These are phyloP conservation scores for Chionographis japonica DNA, from an alignment of 106 monocot genomes.

Conservation along the genomic window DNA sequence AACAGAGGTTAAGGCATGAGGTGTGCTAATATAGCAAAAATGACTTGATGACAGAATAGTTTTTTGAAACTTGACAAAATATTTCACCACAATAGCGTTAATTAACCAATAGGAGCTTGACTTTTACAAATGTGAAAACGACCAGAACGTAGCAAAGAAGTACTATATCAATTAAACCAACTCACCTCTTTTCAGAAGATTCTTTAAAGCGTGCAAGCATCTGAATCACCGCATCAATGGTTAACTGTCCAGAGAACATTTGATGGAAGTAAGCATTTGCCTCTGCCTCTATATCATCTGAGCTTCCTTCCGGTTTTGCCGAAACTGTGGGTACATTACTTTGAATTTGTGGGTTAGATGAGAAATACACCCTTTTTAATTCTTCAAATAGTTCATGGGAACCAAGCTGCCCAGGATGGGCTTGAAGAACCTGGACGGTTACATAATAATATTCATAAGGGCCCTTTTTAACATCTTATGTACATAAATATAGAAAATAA, in stretches of 20 bases:
- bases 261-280: conserved; percentile 92
- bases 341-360: conserved; percentile 19
- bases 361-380: conserved; percentile 35
- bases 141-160: no score
- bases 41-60: no score
- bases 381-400: conserved; percentile 51
- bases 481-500: neutral
- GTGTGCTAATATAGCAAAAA: no score
- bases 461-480: neutral
- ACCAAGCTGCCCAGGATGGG: conserved; percentile 31
- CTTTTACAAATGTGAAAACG: no score
- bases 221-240: conserved; percentile 74
- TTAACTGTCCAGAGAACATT: conserved; percentile 87
- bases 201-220: conserved; percentile 89
- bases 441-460: conserved; percentile 1
- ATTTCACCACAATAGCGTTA: no score
- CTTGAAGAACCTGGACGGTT: conserved; percentile 56
- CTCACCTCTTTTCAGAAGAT: conserved; percentile 72
- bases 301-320: conserved; percentile 28
- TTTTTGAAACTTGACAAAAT: no score
- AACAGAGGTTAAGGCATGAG: no score
- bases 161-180: neutral
- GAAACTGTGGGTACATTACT: conserved; percentile 19
- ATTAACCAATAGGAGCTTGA: no score
- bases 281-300: conserved; percentile 63